Percentiles rank a stretch among this genome's conserved stretches.
These are phyloP conservation scores for Begonia peltatifolia DNA, from an alignment of 306 rosid genomes.

Conservation along the genomic window DNA sequence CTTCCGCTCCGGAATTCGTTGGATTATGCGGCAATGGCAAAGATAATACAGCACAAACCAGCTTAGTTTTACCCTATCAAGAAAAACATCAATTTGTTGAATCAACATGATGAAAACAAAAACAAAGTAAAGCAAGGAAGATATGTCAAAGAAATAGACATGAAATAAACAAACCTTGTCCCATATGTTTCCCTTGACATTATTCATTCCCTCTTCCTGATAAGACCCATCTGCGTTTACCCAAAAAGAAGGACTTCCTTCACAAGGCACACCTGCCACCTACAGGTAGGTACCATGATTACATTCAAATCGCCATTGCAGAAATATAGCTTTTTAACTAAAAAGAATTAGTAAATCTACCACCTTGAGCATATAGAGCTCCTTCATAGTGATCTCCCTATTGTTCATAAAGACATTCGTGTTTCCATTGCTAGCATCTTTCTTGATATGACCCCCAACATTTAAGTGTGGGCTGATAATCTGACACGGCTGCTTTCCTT, in stretches of 20 bases:
- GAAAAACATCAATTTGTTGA: slow-evolving; percentile 1
- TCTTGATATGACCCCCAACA: slow-evolving; percentile 33
- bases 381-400: slow-evolving; percentile 45
- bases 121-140: slow-evolving; percentile 8
- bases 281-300: slow-evolving; percentile 15
- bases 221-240: slow-evolving; percentile 52
- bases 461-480: slow-evolving; percentile 40
- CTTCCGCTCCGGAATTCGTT: slow-evolving; percentile 9
- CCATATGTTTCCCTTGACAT: slow-evolving; percentile 47
- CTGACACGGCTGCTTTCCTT: slow-evolving; percentile 45
- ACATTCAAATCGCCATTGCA: background rate
- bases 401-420: slow-evolving; percentile 39
- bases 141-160: slow-evolving; percentile 1
- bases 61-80: slow-evolving; percentile 32
- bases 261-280: slow-evolving; percentile 66
- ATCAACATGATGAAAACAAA: background rate
- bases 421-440: slow-evolving; percentile 52
- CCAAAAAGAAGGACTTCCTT: slow-evolving; percentile 55
- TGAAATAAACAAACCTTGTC: slow-evolving; percentile 31
- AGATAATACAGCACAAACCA: slow-evolving; percentile 31
- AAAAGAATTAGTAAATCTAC: slow-evolving; percentile 1
- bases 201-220: slow-evolving; percentile 73
- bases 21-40: slow-evolving; percentile 43
- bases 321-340: background rate
- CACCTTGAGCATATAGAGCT: slow-evolving; percentile 50